A percentile compares a stretch with the other conserved stretches of the same genome.
phyloP scores from a whole-genome alignment of 2,329 filamentous ascomycete species.

The Diaporthe humulicola region DNA sequence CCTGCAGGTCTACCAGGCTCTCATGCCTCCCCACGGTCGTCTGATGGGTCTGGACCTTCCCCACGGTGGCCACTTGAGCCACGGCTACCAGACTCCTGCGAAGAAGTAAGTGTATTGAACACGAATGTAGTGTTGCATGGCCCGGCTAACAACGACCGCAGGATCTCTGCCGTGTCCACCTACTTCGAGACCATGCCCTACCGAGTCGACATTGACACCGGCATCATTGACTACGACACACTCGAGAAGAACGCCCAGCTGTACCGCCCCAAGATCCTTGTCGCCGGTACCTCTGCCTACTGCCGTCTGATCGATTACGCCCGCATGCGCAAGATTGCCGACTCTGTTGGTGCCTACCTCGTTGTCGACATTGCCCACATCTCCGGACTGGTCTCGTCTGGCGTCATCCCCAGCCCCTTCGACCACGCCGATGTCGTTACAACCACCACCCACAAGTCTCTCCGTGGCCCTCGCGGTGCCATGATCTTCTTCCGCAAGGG shows the following conservation, averaged over 20 bases:
- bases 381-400: slow-evolving; percentile 92
- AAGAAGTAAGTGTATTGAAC: slow-evolving; percentile 75
- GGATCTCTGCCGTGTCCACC: slow-evolving; percentile 96
- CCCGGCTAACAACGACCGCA: slow-evolving; percentile 45
- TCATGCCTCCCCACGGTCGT: slow-evolving; percentile 95
- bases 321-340: slow-evolving; percentile 95
- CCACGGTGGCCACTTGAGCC: slow-evolving; percentile 93
- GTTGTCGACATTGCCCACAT: slow-evolving; percentile 99
- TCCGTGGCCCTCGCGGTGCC: slow-evolving; percentile 95
- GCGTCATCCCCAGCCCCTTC: slow-evolving; percentile 95
- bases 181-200: slow-evolving; percentile 99
- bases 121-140: background rate
- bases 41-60: slow-evolving; percentile 97
- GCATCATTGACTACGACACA: slow-evolving; percentile 96
- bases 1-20: slow-evolving; percentile 96
- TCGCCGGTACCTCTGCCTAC: slow-evolving; percentile 98
- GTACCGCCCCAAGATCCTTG: slow-evolving; percentile 95
- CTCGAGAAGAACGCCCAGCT: slow-evolving; percentile 91
- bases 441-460: slow-evolving; percentile 98
- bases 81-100: slow-evolving; percentile 96
- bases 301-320: slow-evolving; percentile 97
- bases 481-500: slow-evolving; percentile 99
- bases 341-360: slow-evolving; percentile 93
- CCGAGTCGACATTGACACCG: slow-evolving; percentile 88
- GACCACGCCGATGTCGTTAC: slow-evolving; percentile 94